phyloP scores from a whole-genome alignment of 1,284 basidiomycete species.

The Ustilago crameri region DNA sequence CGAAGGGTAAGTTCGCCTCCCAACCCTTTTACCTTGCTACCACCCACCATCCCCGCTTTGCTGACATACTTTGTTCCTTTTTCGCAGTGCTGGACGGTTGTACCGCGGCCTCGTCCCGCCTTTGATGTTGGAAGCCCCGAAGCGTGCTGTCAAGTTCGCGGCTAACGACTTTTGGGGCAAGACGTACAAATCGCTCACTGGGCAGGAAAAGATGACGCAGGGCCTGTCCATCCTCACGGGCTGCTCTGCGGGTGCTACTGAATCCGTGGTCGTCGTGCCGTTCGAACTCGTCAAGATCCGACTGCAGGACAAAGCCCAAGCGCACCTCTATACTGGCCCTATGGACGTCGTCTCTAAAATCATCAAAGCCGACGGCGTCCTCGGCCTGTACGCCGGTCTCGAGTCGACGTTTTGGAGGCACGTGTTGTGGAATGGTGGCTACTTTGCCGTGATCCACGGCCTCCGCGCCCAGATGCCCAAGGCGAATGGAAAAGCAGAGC shows the following conservation, averaged over 20 bases:
- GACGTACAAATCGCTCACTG: conserved; percentile 70
- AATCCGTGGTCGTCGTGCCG: conserved; percentile 92
- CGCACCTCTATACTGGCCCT: conserved; percentile 87
- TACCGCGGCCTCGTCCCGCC: conserved; percentile 96
- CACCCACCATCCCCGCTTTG: too few species aligned
- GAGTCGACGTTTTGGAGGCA: conserved; percentile 62
- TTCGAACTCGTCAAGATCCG: conserved; percentile 95
- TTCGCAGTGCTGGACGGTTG: conserved; percentile 74
- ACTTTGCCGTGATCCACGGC: conserved; percentile 79
- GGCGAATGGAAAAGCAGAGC: conserved; percentile 74
- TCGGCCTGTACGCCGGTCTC: conserved; percentile 77
- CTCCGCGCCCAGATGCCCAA: conserved; percentile 83
- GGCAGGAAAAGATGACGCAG: conserved; percentile 87
- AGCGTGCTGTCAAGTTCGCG: conserved; percentile 93
- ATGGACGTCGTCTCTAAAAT: conserved; percentile 93
- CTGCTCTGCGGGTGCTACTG: conserved; percentile 92
- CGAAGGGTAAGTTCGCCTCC: conserved; percentile 78
- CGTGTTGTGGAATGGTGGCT: conserved; percentile 74
- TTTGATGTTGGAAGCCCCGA: conserved; percentile 93
- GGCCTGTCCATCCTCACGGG: conserved; percentile 87
- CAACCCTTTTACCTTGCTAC: neutral
- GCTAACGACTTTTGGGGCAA: conserved; percentile 90
- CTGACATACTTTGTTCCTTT: neutral
- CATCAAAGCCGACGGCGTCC: conserved; percentile 84
- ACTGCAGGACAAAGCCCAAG: conserved; percentile 85